A percentile compares a stretch with the other conserved stretches of the same genome.
Evolutionary conservation across 2,329 filamentous ascomycete species (phyloP).

Genomic region (Trichoderma afroharzianum): DNA sequence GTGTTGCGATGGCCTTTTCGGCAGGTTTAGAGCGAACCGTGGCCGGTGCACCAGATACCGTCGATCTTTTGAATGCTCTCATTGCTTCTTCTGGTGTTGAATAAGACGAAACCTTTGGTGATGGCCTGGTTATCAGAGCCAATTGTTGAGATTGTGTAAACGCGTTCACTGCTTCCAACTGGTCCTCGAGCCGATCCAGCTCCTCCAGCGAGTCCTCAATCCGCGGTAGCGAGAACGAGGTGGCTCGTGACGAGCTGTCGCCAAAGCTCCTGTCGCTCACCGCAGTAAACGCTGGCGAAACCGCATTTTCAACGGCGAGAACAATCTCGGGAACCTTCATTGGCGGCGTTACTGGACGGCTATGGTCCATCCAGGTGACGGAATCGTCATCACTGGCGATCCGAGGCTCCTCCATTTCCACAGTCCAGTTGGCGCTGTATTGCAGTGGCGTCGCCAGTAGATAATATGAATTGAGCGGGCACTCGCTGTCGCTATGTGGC

Average conservation of each 20-base stretch:
- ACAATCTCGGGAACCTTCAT: constrained; percentile 31
- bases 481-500: constrained; percentile 17
- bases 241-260: constrained; percentile 30
- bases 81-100: not conserved
- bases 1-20: constrained; percentile 34
- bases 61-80: constrained; percentile 26
- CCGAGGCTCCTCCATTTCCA: constrained; percentile 21
- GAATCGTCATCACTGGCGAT: constrained; percentile 18
- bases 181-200: constrained; percentile 58
- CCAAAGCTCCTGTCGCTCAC: constrained; percentile 35
- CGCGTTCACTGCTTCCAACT: constrained; percentile 52
- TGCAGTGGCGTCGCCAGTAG: constrained; percentile 47
- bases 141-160: constrained; percentile 35
- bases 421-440: constrained; percentile 22
- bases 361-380: constrained; percentile 26
- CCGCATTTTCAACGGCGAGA: constrained; percentile 29
- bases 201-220: constrained; percentile 64
- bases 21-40: constrained; percentile 42
- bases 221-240: constrained; percentile 39
- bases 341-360: constrained; percentile 24
- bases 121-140: constrained; percentile 26
- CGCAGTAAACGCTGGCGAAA: constrained; percentile 33
- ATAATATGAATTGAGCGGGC: constrained; percentile 38
- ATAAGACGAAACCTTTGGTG: not conserved
- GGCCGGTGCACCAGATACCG: constrained; percentile 34